Conservation (phyloP, 192 early-diverging fungal genomes). For the Gonapodya prolifera region DNA sequence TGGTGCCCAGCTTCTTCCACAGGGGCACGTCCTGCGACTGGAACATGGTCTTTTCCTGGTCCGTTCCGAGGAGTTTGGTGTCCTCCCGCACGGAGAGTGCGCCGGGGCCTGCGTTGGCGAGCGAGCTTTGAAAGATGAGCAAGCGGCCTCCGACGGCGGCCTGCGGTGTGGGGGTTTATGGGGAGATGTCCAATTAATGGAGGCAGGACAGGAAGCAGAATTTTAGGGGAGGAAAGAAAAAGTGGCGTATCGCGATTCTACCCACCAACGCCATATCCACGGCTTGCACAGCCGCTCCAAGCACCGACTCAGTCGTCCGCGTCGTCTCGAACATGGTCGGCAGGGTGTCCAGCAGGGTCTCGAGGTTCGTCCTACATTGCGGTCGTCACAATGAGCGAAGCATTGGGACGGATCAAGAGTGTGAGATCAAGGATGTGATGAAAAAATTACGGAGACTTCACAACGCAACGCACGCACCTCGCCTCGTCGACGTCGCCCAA, state of each 20-base stretch:
- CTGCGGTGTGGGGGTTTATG: slow-evolving; percentile 14
- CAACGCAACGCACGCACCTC: slow-evolving; percentile 21
- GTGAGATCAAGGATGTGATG: background rate
- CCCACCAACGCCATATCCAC: slow-evolving; percentile 57
- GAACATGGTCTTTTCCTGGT: slow-evolving; percentile 81
- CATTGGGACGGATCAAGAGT: background rate
- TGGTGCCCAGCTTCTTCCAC: slow-evolving; percentile 71
- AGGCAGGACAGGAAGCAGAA: too few species aligned
- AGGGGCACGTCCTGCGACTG: slow-evolving; percentile 66
- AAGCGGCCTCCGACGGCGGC: slow-evolving; percentile 74
- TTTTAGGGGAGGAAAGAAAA: background rate
- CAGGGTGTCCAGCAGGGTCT: slow-evolving; percentile 64
- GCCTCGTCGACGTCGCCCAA: slow-evolving; percentile 77
- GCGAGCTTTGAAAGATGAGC: slow-evolving; percentile 71
- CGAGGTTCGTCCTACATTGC: slow-evolving; percentile 49
- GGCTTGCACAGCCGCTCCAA: slow-evolving; percentile 72
- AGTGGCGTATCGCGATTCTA: background rate
- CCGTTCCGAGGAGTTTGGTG: slow-evolving; percentile 73
- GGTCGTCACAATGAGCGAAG: background rate
- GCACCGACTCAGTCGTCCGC: slow-evolving; percentile 54
- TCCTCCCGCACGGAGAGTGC: slow-evolving; percentile 78
- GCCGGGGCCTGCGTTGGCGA: slow-evolving; percentile 83
- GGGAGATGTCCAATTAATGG: too few species aligned
- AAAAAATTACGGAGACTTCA: too few species aligned
- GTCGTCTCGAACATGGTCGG: slow-evolving; percentile 74